Percentiles rank a stretch among this genome's conserved stretches.
Evolutionary conservation across 1,284 basidiomycete genomes (phyloP).

Genomic region (Tilletia indica): DNA sequence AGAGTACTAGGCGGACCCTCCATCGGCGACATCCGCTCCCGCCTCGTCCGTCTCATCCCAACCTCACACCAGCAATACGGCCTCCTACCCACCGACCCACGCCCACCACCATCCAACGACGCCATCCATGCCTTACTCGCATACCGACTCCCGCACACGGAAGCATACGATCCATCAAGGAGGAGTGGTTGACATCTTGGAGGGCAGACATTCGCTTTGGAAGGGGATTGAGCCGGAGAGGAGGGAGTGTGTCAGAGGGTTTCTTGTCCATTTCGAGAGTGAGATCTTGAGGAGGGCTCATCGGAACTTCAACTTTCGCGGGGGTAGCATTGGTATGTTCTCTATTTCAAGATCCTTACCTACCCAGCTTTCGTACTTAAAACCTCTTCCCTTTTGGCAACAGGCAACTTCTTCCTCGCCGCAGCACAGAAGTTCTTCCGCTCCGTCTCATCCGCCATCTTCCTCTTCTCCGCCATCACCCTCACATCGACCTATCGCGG

Average conservation of each 20-base stretch:
- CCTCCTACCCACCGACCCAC: slow-evolving; percentile 58
- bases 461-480: slow-evolving; percentile 88
- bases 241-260: slow-evolving; percentile 72
- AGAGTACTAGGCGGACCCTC: slow-evolving; percentile 64
- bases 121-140: slow-evolving; percentile 74
- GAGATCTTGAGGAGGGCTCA: slow-evolving; percentile 76
- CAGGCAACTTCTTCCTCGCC: slow-evolving; percentile 46
- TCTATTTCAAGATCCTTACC: not conserved
- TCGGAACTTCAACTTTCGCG: slow-evolving; percentile 51
- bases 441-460: slow-evolving; percentile 76
- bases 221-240: slow-evolving; percentile 82
- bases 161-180: slow-evolving; percentile 73
- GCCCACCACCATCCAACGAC: slow-evolving; percentile 34
- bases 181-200: slow-evolving; percentile 88
- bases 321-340: slow-evolving; percentile 36
- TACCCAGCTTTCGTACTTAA: not conserved
- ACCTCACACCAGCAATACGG: slow-evolving; percentile 41
- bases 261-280: slow-evolving; percentile 76
- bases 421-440: slow-evolving; percentile 50
- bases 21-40: slow-evolving; percentile 65
- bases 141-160: slow-evolving; percentile 71
- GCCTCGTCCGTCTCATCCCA: slow-evolving; percentile 77
- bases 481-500: slow-evolving; percentile 57
- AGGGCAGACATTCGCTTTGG: slow-evolving; percentile 83
- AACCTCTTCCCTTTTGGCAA: not conserved